Evolutionary conservation across 768 basidiomycete genomes (phyloP).

Genomic region (Naganishia antarctica): DNA sequence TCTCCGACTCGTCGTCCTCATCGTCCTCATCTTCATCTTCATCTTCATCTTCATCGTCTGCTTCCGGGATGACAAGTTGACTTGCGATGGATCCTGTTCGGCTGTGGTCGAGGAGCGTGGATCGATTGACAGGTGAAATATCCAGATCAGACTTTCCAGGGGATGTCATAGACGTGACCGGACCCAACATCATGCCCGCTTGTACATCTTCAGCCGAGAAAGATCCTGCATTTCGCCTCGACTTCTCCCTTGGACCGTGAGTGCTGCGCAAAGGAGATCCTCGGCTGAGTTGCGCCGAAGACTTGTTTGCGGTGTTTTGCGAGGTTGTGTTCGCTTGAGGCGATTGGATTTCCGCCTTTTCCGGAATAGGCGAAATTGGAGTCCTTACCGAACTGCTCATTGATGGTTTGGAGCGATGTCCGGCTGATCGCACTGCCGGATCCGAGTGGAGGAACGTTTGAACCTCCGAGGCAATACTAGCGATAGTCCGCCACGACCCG

Average conservation of each 20-base stretch:
- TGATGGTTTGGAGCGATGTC: constrained; percentile 17
- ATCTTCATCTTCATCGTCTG: constrained; percentile 26
- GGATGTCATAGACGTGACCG: constrained; percentile 17
- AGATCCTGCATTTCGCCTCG: constrained; percentile 84
- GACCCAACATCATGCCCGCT: constrained; percentile 62
- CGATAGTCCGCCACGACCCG: constrained; percentile 73
- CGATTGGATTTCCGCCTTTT: constrained; percentile 45
- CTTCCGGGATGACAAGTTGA: constrained; percentile 24
- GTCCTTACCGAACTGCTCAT: constrained; percentile 36
- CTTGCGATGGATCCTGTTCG: constrained; percentile 14
- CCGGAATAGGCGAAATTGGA: constrained; percentile 49
- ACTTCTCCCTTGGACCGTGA: constrained; percentile 48
- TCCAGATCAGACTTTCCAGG: constrained; percentile 7
- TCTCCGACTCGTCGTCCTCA: constrained; percentile 19
- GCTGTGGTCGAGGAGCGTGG: constrained; percentile 1
- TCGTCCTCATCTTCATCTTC: constrained; percentile 21
- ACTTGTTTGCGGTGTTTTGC: constrained; percentile 10
- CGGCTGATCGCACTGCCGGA: constrained; percentile 19
- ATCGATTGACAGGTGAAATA: constrained; percentile 7
- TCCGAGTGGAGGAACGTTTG: constrained; percentile 59
- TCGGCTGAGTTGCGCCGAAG: background rate
- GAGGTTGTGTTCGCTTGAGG: constrained; percentile 29
- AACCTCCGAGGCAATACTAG: constrained; percentile 66
- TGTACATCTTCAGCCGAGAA: constrained; percentile 90
- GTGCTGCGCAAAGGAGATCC: constrained; percentile 27